Percentiles rank a stretch among this genome's conserved stretches.
Evolutionary conservation across 2,329 filamentous ascomycete genomes (phyloP).

Genomic region (Hymenoscyphus linearis): DNA sequence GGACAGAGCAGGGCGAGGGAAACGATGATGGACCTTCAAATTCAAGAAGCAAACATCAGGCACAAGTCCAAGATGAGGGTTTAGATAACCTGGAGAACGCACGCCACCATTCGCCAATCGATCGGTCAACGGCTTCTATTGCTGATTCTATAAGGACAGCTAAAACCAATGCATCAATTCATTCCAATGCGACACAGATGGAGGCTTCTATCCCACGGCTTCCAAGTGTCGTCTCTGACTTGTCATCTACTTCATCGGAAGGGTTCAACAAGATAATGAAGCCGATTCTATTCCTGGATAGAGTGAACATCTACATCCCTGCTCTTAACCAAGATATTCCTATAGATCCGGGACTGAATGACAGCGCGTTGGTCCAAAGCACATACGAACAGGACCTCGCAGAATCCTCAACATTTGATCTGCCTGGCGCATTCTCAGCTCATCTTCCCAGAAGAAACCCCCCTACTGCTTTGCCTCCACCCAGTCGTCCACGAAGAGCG

Average conservation of each 20-base stretch:
- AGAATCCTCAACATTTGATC: slow-evolving; percentile 40
- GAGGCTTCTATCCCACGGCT: slow-evolving; percentile 19
- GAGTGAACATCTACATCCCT: slow-evolving; percentile 33
- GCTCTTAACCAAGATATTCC: slow-evolving; percentile 5
- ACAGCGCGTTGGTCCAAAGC: slow-evolving; percentile 13
- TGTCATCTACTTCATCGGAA: slow-evolving; percentile 25
- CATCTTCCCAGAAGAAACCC: slow-evolving; percentile 24
- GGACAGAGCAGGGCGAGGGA: slow-evolving; percentile 20
- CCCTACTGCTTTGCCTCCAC: slow-evolving; percentile 2
- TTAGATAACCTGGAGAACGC: slow-evolving; percentile 27
- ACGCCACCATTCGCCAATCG: slow-evolving; percentile 11
- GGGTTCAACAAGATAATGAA: slow-evolving; percentile 29
- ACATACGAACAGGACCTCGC: slow-evolving; percentile 21
- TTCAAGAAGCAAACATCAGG: slow-evolving; percentile 19
- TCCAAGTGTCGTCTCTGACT: slow-evolving; percentile 23
- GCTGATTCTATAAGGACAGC: slow-evolving; percentile 9
- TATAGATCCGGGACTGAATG: slow-evolving; percentile 5
- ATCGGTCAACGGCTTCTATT: slow-evolving; percentile 8
- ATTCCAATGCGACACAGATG: slow-evolving; percentile 4
- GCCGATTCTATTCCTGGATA: slow-evolving; percentile 33
- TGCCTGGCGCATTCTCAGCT: slow-evolving; percentile 59
- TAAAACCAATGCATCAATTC: slow-evolving; percentile 8
- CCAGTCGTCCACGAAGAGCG: slow-evolving; percentile 7
- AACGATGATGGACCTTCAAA: slow-evolving; percentile 14
- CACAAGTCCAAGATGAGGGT: slow-evolving; percentile 4